phyloP scores from a whole-genome alignment of 75 land plant genomes.

The Pinus albicaulis region DNA sequence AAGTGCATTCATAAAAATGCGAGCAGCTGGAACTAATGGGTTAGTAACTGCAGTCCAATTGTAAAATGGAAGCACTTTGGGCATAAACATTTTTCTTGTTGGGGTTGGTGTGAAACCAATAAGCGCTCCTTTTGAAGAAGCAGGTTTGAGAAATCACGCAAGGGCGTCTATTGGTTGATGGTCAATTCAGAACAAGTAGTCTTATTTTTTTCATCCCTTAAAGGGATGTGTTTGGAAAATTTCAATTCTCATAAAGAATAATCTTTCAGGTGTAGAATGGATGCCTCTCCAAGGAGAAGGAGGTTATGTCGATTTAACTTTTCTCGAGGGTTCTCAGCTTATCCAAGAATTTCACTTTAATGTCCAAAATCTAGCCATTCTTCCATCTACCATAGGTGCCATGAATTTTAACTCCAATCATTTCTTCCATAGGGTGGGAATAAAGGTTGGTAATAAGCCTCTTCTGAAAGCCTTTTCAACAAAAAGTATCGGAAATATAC shows the following conservation, averaged over 20 bases:
- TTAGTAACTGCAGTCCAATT: too few species aligned
- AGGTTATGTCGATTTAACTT: constrained; percentile 33
- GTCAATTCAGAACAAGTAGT: too few species aligned
- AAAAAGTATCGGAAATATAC: constrained; percentile 59
- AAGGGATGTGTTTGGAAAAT: constrained; percentile 55
- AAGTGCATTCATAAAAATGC: too few species aligned
- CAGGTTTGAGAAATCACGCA: constrained; percentile 53
- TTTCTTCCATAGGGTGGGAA: constrained; percentile 1
- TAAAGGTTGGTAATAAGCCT: constrained; percentile 23
- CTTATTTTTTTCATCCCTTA: constrained; percentile 68
- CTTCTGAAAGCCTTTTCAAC: constrained; percentile 41
- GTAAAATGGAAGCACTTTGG: too few species aligned
- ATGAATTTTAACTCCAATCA: constrained; percentile 12
- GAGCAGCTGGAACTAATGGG: too few species aligned
- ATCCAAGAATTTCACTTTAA: constrained; percentile 43
- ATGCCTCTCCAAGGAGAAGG: constrained; percentile 50
- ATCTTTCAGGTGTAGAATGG: constrained; percentile 70
- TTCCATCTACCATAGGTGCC: background rate
- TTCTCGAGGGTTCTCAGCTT: constrained; percentile 50
- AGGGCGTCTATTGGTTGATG: too few species aligned
- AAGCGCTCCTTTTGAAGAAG: constrained; percentile 57
- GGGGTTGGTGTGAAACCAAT: constrained; percentile 91
- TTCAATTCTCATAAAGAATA: constrained; percentile 52
- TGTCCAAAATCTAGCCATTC: constrained; percentile 23
- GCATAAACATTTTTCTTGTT: too few species aligned